A percentile compares a stretch with the other conserved stretches of the same genome.
phyloP scores from a whole-genome alignment of 169 alveolate species.

The Plasmodium cynomolgi region DNA sequence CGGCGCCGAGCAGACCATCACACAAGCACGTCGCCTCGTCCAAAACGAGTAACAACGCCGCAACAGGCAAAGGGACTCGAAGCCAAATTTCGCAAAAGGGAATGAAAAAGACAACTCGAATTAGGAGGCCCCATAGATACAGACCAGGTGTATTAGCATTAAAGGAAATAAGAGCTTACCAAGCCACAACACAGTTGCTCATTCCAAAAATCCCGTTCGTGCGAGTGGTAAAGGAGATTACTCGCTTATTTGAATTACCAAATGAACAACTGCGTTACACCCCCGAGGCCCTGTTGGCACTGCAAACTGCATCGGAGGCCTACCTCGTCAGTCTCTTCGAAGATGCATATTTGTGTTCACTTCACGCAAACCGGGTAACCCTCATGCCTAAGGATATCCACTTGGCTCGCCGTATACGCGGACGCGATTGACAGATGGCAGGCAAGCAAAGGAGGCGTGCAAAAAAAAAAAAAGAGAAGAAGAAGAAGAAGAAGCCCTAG shows the following conservation, averaged over 20 bases:
- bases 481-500: not conserved
- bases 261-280: conserved; percentile 82
- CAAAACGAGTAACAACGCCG: not conserved
- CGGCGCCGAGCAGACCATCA: conserved; percentile 10
- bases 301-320: conserved; percentile 90
- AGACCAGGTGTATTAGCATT: conserved; percentile 93
- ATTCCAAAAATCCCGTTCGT: conserved; percentile 96
- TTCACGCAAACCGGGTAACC: conserved; percentile 90
- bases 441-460: too few species aligned
- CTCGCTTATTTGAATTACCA: conserved; percentile 79
- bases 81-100: conserved; percentile 4
- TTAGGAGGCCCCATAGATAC: conserved; percentile 62
- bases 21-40: not conserved
- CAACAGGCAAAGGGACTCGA: not conserved
- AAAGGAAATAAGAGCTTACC: conserved; percentile 94
- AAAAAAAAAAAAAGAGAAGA: not conserved
- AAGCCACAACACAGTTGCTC: conserved; percentile 93
- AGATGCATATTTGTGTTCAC: conserved; percentile 88
- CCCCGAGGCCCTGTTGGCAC: conserved; percentile 87
- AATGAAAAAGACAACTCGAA: conserved; percentile 12
- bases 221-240: conserved; percentile 95
- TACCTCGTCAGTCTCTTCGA: conserved; percentile 86
- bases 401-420: conserved; percentile 87
- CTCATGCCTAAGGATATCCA: conserved; percentile 89
- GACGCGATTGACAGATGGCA: conserved; percentile 34